Conservation (phyloP, 2,329 filamentous ascomycete species). For the Fusarium verrucosum region DNA sequence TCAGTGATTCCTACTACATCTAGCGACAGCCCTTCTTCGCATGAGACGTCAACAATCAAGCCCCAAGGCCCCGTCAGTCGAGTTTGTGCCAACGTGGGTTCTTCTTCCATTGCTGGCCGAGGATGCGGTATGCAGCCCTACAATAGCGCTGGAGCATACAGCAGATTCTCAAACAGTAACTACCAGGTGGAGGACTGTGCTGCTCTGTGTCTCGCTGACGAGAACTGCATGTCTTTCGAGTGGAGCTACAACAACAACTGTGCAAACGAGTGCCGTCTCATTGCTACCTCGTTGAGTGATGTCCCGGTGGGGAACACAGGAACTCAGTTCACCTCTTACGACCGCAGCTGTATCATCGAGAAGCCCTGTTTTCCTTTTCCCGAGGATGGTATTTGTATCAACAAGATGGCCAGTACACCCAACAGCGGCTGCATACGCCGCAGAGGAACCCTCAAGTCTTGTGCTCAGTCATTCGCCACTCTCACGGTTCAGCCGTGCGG, state of each 20-base stretch:
- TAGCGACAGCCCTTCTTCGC: not conserved
- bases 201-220: not conserved
- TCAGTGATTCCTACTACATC: not conserved
- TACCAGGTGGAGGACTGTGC: constrained; percentile 7
- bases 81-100: not conserved
- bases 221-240: constrained; percentile 6
- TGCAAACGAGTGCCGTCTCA: constrained; percentile 3
- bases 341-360: constrained; percentile 4
- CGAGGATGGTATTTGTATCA: not conserved
- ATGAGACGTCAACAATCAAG: not conserved
- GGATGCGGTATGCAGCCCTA: constrained; percentile 7
- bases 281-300: not conserved
- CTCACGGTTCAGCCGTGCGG: constrained; percentile 1
- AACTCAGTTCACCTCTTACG: not conserved
- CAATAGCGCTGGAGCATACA: constrained; percentile 6
- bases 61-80: constrained; percentile 2
- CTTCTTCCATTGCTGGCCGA: not conserved
- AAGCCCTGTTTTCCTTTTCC: not conserved
- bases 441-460: constrained; percentile 7
- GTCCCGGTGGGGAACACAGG: not conserved
- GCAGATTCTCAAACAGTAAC: constrained; percentile 1
- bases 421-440: constrained; percentile 1
- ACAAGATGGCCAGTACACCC: constrained; percentile 2
- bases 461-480: not conserved
- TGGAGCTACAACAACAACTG: constrained; percentile 2